Evolutionary conservation across 2,329 filamentous ascomycete species (phyloP), one percentile per base, ranked within the genome.

Genomic region (Coniochaeta prunicola): DNA sequence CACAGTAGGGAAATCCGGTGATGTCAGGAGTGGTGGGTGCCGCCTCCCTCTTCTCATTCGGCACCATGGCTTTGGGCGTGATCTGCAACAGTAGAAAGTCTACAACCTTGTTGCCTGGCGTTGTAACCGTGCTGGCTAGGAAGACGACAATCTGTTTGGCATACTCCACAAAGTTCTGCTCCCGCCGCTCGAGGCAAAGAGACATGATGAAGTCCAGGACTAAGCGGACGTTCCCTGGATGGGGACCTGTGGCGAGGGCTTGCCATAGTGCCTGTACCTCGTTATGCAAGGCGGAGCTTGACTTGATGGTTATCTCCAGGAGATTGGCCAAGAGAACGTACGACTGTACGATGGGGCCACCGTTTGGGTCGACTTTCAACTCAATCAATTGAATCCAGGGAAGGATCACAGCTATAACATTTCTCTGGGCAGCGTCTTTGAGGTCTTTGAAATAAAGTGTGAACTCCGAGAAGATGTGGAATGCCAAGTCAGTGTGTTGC

Each of bases 101-200:
- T 12, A 99, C 88, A 3, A 99, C 92, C 68, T 96, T 96, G 54
- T 90, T 88, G 0, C 92, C 92, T 1, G 92, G 69, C 74, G 89
- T 68, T 83, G 77, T 82, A 62, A 78, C 80, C 0, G 82, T 96
- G 64, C 91, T 94, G 0, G 94, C 96, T 5, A 99, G 73, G 70
- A 97, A 97, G 0, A 99, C 96, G 17, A 97, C 92, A 57, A 99
- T 94, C 72, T 99, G 94, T 76, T 97, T 99, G 5, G 93, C 93
- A 69, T 96, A 96, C 66, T 97, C 91, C 58, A 99, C 93, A 71
- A 97, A 99, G 66, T 97, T 97, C 68, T 99, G 94, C 71, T 99
- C 96, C 55, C 93, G 87, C 33, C 93, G 87, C 67, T 99, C 94
- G 12, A 99, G 77, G 66, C 94, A 99, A 4, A 97, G 82, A 30